Base-by-base conservation (phyloP, 2,329 filamentous ascomycete species). In the Cordyceps tenuipes region DNA sequence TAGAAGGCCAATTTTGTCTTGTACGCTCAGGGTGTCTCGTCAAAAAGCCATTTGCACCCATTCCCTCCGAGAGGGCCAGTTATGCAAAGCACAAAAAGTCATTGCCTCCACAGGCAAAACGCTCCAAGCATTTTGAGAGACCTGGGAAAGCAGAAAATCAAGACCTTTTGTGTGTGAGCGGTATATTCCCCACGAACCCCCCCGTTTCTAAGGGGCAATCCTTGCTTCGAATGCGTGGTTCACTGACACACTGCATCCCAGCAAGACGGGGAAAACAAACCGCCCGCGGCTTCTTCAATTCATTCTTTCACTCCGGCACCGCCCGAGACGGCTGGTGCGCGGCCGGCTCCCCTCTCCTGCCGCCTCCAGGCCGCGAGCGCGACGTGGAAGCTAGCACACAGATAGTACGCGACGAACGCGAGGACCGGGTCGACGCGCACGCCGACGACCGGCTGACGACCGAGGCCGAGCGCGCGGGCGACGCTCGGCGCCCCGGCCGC, bases 401-500 rank as follows among this genome's bases (percentile, higher is more conserved):
- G 21, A 8, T 53, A 60, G 23, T 60, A 60, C 3, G 51, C 58
- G 13, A 60, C 34, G 41, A 54, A 60, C 9, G 58, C 50, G 8
- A 60, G 51, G 31, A 54, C 41, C 17, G 58, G 58, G 3, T 60
- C 58, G 34, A 60, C 58, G n/a, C 23, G 51, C 21, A 60, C 44
- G 8, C 50, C 49, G 26, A 60, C 50, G 29, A 60, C 41, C 9
- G 58, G 58, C 19, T 13, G 49, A 9, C 26, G 41, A 3, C 29
- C 8, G 23, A 54, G 19, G 21, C 49, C 57, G 23, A 60, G 36
- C 10, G 43, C 10, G 17, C 43, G 58, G n/a, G 58, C 58, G 19
- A 55, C 58, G 50, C 50, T 60, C 15, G 47, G 23, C 4, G 39
- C 56, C 8, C 56, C 56, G 9, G 44, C 41, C 9, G 56, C 56